Conservation (phyloP, 139 green algal species). For the Coccomyxa sp. region DNA sequence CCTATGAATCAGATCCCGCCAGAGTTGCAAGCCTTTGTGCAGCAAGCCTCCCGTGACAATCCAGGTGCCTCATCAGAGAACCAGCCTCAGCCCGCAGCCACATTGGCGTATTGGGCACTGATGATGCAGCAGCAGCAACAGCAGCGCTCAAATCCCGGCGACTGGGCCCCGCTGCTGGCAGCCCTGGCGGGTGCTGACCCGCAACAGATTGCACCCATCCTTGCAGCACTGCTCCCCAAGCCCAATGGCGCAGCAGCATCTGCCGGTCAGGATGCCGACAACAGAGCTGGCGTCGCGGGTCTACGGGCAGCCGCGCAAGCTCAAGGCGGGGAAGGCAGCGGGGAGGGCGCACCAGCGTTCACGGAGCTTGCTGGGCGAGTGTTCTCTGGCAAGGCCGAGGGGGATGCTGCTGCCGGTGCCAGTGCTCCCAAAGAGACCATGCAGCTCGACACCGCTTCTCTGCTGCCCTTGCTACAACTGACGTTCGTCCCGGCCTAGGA, state of each 20-base stretch:
- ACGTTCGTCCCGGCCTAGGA: too few relatives aligned
- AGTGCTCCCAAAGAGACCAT: not conserved
- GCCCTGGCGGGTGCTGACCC: not conserved
- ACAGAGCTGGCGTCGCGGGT: not conserved
- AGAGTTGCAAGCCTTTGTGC: too few relatives aligned
- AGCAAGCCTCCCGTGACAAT: too few relatives aligned
- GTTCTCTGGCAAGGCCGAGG: too few relatives aligned
- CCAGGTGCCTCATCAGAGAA: too few relatives aligned
- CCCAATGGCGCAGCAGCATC: not conserved
- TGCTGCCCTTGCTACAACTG: too few relatives aligned
- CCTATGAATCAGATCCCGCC: too few relatives aligned
- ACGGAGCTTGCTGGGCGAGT: not conserved
- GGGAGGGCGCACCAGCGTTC: not conserved
- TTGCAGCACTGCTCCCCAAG: not conserved
- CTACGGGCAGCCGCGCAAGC: not conserved
- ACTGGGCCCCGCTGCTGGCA: not conserved
- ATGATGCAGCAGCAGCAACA: constrained; percentile 6
- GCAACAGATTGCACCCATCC: not conserved
- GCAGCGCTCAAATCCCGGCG: not conserved
- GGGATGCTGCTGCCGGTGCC: too few relatives aligned
- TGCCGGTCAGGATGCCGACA: not conserved
- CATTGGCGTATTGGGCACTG: not conserved
- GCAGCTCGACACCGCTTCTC: not conserved
- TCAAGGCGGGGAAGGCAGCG: not conserved
- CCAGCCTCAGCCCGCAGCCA: too few relatives aligned